Percentiles rank a stretch among this genome's conserved stretches.
These are phyloP conservation scores for Aspergillus quadricinctus DNA, from an alignment of 2,329 filamentous ascomycete genomes.

Conservation along the genomic window DNA sequence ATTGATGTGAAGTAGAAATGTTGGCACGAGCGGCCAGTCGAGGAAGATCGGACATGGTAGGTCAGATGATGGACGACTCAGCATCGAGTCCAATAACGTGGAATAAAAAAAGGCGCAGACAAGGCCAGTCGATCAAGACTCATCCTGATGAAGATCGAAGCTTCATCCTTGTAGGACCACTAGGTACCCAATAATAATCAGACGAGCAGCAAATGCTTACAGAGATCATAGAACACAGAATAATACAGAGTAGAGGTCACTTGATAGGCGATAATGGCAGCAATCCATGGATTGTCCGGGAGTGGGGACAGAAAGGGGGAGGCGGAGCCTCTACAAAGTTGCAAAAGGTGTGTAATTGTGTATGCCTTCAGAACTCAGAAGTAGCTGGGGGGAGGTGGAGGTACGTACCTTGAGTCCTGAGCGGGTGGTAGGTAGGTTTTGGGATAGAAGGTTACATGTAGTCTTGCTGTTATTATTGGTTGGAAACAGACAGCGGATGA, in stretches of 20 bases:
- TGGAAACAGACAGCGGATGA: not conserved
- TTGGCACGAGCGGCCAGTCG: conserved; percentile 22
- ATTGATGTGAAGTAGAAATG: conserved; percentile 21
- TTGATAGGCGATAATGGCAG: not conserved
- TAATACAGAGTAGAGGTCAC: not conserved
- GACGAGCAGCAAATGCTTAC: not conserved
- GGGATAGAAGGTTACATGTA: not conserved
- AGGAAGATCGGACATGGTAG: conserved; percentile 28
- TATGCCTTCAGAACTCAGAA: not conserved
- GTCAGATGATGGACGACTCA: conserved; percentile 6
- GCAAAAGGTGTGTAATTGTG: not conserved
- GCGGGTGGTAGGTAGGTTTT: not conserved
- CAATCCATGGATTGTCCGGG: conserved; percentile 5
- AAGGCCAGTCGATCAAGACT: conserved; percentile 12
- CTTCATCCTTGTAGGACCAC: conserved; percentile 13
- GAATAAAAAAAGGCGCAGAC: not conserved
- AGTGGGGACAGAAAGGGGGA: conserved; percentile 7
- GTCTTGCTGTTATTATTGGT: not conserved
- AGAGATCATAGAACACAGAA: not conserved
- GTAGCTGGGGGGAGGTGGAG: not conserved
- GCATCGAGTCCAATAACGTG: not conserved
- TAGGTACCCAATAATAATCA: not conserved
- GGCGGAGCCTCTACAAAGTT: conserved; percentile 3
- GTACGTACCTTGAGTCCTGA: no score
- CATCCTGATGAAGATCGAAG: conserved; percentile 17